Evolutionary conservation across 2,329 filamentous ascomycete genomes (phyloP), one percentile per base, ranked within the genome.

Genomic region (Macrophomina pseudophaseolina): DNA sequence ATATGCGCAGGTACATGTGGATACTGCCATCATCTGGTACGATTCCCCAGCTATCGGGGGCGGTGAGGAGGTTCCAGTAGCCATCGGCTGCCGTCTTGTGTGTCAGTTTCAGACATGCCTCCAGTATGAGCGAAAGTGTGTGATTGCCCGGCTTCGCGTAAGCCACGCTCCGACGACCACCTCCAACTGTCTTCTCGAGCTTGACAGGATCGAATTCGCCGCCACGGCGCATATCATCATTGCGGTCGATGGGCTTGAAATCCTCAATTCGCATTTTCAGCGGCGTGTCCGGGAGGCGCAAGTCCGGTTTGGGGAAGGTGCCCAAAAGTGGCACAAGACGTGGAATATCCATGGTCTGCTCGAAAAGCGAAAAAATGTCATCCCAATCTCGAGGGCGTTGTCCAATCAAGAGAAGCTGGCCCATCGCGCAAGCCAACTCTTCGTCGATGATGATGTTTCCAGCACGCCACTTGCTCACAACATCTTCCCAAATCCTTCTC

Each of bases 341-440:
- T 40, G 90, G 87, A 49, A 97, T 85, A 54, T 87, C 86, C 88
- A 94, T 94, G 0, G 93, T 91, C 78, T 97, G 90, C 70, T 93
- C 85, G n/a, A 96, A 79, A 23, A 97, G 82, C 46, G 87, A 86
- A 28, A 97, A 84, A 2, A 97, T 82, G 71, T 92, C 87, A 69
- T 90, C 87, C 77, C 86, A 89, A 71, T 95, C 89, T 59, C 83
- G 78, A 18, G 86, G 81, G 11, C 84, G 79, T 42, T 78, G 80
- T 16, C 91, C 88, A 59, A 90, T 80, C 28, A 93, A 80, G n/a
- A 98, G 82, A 3, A 97, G 71, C 42, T 89, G 85, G 5, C 90
- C 93, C 91, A 98, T 97, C 35, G 91, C 85, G 73, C 88, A 90
- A 3, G 96, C 90, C 23, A 98, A 82, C 65, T 87, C 81, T 76